These are phyloP conservation scores for Intubia oerlemansii DNA, from an alignment of 2,329 filamentous ascomycete genomes.

Conservation along the genomic window DNA sequence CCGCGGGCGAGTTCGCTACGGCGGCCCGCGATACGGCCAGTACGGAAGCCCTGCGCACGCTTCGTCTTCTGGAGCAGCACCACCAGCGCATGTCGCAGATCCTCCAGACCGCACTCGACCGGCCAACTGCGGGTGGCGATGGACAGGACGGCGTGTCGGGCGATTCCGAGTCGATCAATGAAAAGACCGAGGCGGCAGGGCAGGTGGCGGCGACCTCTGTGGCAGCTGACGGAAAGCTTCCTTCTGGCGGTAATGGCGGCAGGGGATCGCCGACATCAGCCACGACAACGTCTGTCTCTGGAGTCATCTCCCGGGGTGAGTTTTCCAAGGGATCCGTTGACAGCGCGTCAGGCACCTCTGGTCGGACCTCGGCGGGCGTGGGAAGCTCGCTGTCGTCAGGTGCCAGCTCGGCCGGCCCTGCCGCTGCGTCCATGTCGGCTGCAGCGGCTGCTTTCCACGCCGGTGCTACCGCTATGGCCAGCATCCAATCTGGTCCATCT, in stretches of 20 bases:
- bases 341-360: too few species aligned
- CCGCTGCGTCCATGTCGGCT: constrained; percentile 9
- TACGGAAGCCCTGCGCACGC: constrained; percentile 57
- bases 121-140: background rate
- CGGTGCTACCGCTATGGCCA: too few species aligned
- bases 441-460: constrained; percentile 8
- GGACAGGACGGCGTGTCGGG: background rate
- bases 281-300: too few species aligned
- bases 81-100: constrained; percentile 68
- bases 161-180: too few species aligned
- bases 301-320: too few species aligned
- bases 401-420: too few species aligned
- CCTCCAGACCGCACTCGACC: constrained; percentile 52
- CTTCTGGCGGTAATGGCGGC: too few species aligned
- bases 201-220: background rate
- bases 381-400: background rate
- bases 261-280: too few species aligned
- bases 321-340: too few species aligned
- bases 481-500: constrained; percentile 7
- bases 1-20: constrained; percentile 71
- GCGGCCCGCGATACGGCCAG: constrained; percentile 52
- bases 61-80: constrained; percentile 71
- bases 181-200: too few species aligned
- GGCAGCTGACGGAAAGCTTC: background rate
- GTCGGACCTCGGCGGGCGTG: too few species aligned